A percentile compares a stretch with the other conserved stretches of the same genome.
phyloP scores from a whole-genome alignment of 2,329 filamentous ascomycete species.

The Sporothrix brunneoviolacea region DNA sequence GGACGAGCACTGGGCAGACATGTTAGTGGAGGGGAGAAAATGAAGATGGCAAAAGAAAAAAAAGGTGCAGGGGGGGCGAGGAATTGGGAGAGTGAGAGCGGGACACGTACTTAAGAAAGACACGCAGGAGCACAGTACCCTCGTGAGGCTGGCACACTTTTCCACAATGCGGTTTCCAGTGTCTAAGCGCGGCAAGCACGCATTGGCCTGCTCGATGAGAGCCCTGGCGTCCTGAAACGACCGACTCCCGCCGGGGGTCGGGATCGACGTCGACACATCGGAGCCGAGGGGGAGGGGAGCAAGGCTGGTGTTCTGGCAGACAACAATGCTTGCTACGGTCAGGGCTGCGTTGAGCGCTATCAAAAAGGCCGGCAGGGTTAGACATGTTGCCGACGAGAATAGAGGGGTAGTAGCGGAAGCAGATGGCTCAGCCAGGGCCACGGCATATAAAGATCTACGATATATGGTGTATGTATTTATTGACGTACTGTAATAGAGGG shows the following conservation, averaged over 20 bases:
- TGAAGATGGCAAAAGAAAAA: too few species aligned
- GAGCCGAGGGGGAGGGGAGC: background rate
- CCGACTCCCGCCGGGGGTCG: background rate
- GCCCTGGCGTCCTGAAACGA: background rate
- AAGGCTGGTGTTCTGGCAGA: background rate
- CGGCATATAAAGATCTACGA: too few species aligned
- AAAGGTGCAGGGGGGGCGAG: too few species aligned
- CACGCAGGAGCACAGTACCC: too few species aligned
- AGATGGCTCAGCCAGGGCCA: too few species aligned
- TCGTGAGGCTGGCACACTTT: too few species aligned
- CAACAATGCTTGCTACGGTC: background rate
- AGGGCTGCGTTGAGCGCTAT: background rate
- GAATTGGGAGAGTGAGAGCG: background rate
- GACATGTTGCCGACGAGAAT: background rate
- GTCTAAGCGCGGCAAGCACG: background rate
- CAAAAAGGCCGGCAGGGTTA: background rate
- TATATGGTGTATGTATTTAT: too few species aligned
- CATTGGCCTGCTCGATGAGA: background rate
- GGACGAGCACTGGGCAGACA: background rate
- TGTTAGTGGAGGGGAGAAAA: too few species aligned
- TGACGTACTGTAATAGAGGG: constrained; percentile 1
- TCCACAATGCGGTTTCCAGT: too few species aligned
- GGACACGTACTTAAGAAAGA: too few species aligned
- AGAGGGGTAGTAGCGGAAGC: too few species aligned
- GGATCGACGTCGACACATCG: background rate